Conservation (phyloP, 495 filamentous ascomycete genomes). For the Penicillium paradoxum region DNA sequence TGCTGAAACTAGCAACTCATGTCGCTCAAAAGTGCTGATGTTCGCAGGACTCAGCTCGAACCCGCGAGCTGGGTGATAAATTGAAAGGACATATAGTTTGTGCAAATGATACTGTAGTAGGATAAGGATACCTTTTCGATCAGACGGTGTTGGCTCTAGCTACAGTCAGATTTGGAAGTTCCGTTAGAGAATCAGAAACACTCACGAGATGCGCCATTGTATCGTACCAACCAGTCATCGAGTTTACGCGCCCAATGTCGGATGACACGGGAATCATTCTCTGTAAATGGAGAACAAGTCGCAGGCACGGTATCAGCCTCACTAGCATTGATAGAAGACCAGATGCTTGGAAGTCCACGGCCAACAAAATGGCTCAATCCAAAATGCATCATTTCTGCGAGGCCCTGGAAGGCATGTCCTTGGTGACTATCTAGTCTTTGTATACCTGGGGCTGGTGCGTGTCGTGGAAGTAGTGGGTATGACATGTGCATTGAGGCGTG, state of each 20-base stretch:
- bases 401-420: slow-evolving; percentile 30
- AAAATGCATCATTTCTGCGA: slow-evolving; percentile 40
- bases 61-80: slow-evolving; percentile 42
- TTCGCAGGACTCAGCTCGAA: slow-evolving; percentile 37
- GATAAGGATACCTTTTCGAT: slow-evolving; percentile 33
- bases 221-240: slow-evolving; percentile 38
- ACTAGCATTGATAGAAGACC: slow-evolving; percentile 31
- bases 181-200: background rate
- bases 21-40: slow-evolving; percentile 30
- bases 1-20: slow-evolving; percentile 36
- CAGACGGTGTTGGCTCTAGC: slow-evolving; percentile 31
- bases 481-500: slow-evolving; percentile 43
- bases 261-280: slow-evolving; percentile 32
- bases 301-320: slow-evolving; percentile 7
- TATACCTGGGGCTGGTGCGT: slow-evolving; percentile 27
- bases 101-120: slow-evolving; percentile 39
- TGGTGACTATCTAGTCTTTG: slow-evolving; percentile 23
- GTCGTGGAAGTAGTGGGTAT: slow-evolving; percentile 32
- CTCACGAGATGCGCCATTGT: slow-evolving; percentile 32
- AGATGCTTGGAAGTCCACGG: slow-evolving; percentile 36
- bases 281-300: slow-evolving; percentile 26
- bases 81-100: slow-evolving; percentile 41
- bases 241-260: slow-evolving; percentile 34
- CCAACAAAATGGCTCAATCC: slow-evolving; percentile 39
- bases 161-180: too few relatives aligned